Base-by-base conservation (phyloP, 169 alveolate species). In the Plasmodium adleri region DNA sequence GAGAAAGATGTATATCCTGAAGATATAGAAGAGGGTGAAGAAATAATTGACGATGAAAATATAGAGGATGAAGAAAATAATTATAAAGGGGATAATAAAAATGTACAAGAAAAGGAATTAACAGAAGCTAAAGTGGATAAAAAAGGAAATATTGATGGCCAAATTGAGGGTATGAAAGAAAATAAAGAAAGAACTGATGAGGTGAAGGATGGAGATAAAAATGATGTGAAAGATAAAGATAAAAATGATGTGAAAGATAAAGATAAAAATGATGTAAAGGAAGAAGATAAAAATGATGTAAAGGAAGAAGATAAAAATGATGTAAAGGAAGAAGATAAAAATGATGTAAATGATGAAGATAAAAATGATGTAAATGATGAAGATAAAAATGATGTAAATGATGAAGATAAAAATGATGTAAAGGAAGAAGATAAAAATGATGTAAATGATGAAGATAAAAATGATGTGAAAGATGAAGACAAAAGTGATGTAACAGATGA, bases 251-350 rank as follows among this genome's bases (percentile, higher is more conserved):
- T 75, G 9, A 50, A 75, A 63, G 49, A 64, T 17, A 75, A 52
- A 12, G 26, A 54, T 20, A 47, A 49, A 64, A 22, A 20, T 4
- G 66, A 62, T 5, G 20, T 20, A 2, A 20, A 24, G 7, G 43
- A 49, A 50, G 78, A 49, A 47, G 39, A 47, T 5, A 17, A 45
- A 24, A 17, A 4, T 49, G 63, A 50, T 1, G 9, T 64, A 50
- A 71, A 50, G 26, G 54, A 47, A 58, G 89, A 76, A 13, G 15
- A 64, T 20, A 47, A 49, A 52, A 50, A 10, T 49, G 75, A 76
- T 10, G 28, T 12, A 3, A 17, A 28, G 22, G 28, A 70, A 45
- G 50, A 49, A 17, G 17, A 15, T 13, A 43, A 20, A 26, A 67
- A n/a, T 39, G 22, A 67, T 2, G 13, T n/a, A 3, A 67, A 67